Evolutionary conservation across 768 basidiomycete genomes (phyloP), one percentile per base, ranked within the genome.

Genomic region (Russula sp.): DNA sequence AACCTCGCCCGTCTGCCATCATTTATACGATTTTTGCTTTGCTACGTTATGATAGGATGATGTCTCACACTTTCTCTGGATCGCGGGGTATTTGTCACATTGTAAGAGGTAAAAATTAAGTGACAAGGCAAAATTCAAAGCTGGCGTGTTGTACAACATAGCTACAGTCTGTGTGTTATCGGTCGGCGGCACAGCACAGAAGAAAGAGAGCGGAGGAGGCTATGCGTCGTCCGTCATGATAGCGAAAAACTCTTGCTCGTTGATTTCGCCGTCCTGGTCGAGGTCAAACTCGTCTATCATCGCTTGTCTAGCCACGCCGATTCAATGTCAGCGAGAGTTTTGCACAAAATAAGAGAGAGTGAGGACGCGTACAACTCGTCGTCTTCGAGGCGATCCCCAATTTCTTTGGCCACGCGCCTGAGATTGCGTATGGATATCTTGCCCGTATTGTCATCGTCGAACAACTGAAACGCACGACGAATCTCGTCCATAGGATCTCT

Each of bases 241-340:
- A 47, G 90, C 88, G 68, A 95, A 85, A 77, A 99, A 98, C 74
- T 99, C 97, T 70, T 91, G 86, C 72, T 95, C 89, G 70, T 86
- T 94, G 73, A 98, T 98, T 76, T 96, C 96, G 34, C 95, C 94
- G 67, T 99, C 97, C 72, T 93, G 88, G 76, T 99, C 97, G 29
- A 99, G 84, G 74, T 99, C 97, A 71, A 99, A 99, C 75, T 99
- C 97, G 69, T 99, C 97, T 70, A 99, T 99, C 97, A 99, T 99
- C 25, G 97, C 97, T 85, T 98, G 94, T 67, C 96, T 98, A 67
- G 16, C 13, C 14, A 56, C n/a, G 46, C 45, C 47, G 41, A 43
- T 7, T 5, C 35, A 32, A 32, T 5, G 20, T 55, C n/a, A 54
- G 52, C 13, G 7, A 29, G 36, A 8, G 1, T 34, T n/a, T n/a